These are phyloP conservation scores for Tolypocladium tundrense DNA, from an alignment of 2,329 filamentous ascomycete genomes.

Conservation along the genomic window DNA sequence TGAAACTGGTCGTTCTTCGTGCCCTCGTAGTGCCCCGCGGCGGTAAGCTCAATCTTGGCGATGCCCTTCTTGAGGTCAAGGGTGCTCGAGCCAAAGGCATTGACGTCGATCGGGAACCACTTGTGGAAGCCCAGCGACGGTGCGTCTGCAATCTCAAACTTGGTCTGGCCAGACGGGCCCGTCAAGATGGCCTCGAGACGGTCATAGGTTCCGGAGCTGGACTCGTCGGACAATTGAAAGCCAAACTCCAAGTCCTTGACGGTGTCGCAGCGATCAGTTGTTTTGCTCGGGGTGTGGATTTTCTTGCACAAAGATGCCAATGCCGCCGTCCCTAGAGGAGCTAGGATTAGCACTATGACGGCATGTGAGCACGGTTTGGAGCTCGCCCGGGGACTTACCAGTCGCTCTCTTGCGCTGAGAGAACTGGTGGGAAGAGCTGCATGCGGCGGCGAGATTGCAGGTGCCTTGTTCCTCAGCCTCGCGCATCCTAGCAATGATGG, in stretches of 20 bases:
- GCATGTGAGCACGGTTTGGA: background rate
- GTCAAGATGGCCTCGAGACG: background rate
- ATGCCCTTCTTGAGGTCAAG: background rate
- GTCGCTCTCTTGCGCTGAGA: background rate
- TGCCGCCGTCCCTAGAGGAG: background rate
- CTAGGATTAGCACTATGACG: background rate
- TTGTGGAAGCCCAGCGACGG: background rate
- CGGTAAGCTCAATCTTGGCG: background rate
- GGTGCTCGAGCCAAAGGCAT: background rate
- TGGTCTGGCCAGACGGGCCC: background rate
- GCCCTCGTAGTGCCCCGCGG: background rate
- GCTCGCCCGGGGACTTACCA: background rate
- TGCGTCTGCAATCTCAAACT: background rate
- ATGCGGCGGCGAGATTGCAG: background rate
- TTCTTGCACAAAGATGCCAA: background rate
- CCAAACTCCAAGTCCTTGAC: background rate
- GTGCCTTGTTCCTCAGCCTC: background rate
- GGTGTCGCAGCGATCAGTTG: background rate
- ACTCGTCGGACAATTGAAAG: background rate
- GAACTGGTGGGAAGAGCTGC: background rate
- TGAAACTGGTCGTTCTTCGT: background rate
- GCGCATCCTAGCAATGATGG: background rate
- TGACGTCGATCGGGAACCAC: background rate
- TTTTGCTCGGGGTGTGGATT: background rate
- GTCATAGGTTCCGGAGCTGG: background rate